phyloP scores from a whole-genome alignment of 768 basidiomycete genomes.

The Naematelia aurantialba region DNA sequence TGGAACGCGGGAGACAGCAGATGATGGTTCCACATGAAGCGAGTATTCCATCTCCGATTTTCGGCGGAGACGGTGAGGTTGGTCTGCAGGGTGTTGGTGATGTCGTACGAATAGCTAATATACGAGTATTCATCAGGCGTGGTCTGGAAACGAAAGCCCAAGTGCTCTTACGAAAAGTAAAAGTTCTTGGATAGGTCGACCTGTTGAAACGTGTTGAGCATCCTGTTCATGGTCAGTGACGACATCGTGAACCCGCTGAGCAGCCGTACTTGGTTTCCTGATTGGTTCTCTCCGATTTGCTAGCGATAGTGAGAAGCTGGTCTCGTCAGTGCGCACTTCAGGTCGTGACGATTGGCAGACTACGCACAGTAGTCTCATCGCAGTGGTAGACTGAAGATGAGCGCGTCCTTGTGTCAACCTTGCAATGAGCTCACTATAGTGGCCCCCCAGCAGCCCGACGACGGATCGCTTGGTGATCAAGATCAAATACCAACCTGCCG shows the following conservation, averaged over 20 bases:
- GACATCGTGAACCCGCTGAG: not conserved
- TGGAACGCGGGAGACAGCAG: constrained; percentile 70
- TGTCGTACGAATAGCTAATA: constrained; percentile 77
- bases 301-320: constrained; percentile 62
- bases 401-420: not conserved
- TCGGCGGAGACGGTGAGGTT: constrained; percentile 61
- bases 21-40: constrained; percentile 93
- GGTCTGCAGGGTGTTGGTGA: constrained; percentile 90
- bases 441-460: constrained; percentile 88
- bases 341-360: not conserved
- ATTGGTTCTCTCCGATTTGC: constrained; percentile 77
- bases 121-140: not conserved
- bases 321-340: constrained; percentile 1
- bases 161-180: constrained; percentile 73
- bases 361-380: constrained; percentile 77
- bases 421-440: constrained; percentile 59
- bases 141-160: not conserved
- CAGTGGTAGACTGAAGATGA: constrained; percentile 70
- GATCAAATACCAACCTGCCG: constrained; percentile 94
- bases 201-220: constrained; percentile 87
- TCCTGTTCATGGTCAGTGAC: constrained; percentile 48
- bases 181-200: constrained; percentile 99
- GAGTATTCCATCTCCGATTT: constrained; percentile 64
- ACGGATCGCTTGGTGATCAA: constrained; percentile 83
- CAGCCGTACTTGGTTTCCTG: constrained; percentile 66